Conservation (phyloP, 805 yeast species). For the Blastobotrys parvus region DNA sequence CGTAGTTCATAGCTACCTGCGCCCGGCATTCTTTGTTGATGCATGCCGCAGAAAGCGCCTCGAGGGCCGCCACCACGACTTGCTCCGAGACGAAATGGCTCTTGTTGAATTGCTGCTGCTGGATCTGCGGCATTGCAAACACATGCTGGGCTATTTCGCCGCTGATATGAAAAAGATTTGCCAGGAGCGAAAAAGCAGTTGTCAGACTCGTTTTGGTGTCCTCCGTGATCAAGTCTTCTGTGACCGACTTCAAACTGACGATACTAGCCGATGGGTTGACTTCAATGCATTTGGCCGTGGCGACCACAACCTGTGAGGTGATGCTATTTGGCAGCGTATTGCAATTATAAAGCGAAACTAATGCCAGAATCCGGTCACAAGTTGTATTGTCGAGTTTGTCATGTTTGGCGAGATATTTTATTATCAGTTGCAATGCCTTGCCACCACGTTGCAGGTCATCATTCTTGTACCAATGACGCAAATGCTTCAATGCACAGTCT, state of each 20-base stretch:
- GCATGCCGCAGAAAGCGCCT: slow-evolving; percentile 29
- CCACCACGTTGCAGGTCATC: background rate
- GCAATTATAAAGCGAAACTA: background rate
- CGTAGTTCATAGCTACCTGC: slow-evolving; percentile 20
- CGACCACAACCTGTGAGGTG: slow-evolving; percentile 7
- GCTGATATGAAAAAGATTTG: slow-evolving; percentile 22
- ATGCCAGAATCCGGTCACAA: slow-evolving; percentile 1
- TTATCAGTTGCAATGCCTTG: background rate
- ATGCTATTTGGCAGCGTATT: background rate
- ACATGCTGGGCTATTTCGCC: slow-evolving; percentile 19
- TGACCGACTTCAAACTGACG: slow-evolving; percentile 4
- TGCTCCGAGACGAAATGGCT: slow-evolving; percentile 13
- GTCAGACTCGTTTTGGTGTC: slow-evolving; percentile 11
- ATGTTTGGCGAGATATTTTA: background rate
- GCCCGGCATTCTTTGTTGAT: slow-evolving; percentile 24
- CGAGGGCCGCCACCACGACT: slow-evolving; percentile 22
- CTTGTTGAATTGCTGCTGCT: slow-evolving; percentile 11
- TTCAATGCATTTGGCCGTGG: slow-evolving; percentile 9
- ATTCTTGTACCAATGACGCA: background rate
- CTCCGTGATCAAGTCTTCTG: slow-evolving; percentile 11
- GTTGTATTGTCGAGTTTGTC: background rate
- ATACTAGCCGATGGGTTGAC: slow-evolving; percentile 3
- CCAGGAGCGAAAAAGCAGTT: slow-evolving; percentile 22
- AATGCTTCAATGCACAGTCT: background rate
- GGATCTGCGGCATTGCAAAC: slow-evolving; percentile 17